phyloP scores from a whole-genome alignment of 225 moss, liverwort and hornwort genomes.

The Sphagnum contortum region DNA sequence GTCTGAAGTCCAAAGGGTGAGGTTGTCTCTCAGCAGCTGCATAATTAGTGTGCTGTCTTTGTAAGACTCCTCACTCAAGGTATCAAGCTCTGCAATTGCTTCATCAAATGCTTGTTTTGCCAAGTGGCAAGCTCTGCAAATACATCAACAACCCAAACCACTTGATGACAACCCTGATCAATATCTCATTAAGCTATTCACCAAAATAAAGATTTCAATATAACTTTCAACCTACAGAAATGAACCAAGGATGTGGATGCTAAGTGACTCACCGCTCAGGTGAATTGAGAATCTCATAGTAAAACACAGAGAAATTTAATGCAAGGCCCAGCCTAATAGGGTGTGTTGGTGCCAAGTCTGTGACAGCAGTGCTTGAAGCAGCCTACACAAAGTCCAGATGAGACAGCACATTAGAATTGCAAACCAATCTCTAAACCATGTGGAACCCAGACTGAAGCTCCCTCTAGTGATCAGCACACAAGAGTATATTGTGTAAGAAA shows the following conservation, averaged over 20 bases:
- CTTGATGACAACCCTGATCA: not conserved
- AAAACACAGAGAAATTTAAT: slow-evolving; percentile 51
- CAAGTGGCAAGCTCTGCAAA: slow-evolving; percentile 43
- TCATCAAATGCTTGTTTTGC: slow-evolving; percentile 58
- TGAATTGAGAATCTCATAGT: slow-evolving; percentile 47
- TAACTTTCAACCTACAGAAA: not conserved
- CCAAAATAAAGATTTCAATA: not conserved
- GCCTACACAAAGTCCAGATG: slow-evolving; percentile 8
- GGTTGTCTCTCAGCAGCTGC: slow-evolving; percentile 55
- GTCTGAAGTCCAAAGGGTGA: slow-evolving; percentile 57
- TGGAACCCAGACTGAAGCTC: no score
- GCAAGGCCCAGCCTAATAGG: slow-evolving; percentile 42
- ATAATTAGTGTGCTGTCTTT: slow-evolving; percentile 57
- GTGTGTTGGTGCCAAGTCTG: slow-evolving; percentile 40
- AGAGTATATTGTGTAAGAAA: no score
- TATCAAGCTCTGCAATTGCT: slow-evolving; percentile 53
- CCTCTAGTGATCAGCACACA: no score
- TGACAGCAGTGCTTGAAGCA: slow-evolving; percentile 34
- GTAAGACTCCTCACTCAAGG: slow-evolving; percentile 49
- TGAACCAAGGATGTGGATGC: no score
- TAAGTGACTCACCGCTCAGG: slow-evolving; percentile 26
- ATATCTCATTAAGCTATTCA: not conserved
- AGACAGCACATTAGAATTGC: no score
- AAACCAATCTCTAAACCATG: no score
- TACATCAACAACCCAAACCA: not conserved